Base-by-base conservation (phyloP, 2,329 filamentous ascomycete genomes). In the Rhynchosporium secalis region DNA sequence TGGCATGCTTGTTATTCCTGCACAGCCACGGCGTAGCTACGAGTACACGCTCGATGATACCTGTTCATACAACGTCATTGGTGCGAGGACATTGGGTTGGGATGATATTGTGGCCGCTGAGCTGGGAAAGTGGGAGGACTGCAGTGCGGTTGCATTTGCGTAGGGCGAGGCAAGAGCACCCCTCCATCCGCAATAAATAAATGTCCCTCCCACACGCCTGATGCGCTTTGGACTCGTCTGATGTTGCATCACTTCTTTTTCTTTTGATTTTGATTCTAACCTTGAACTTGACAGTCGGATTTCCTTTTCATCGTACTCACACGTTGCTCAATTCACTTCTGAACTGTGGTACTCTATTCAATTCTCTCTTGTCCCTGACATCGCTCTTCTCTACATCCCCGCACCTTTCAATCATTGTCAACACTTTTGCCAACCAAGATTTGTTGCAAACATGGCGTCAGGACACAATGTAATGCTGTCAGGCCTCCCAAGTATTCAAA, bases 381-480 rank as follows among this genome's bases (percentile, higher is more conserved):
- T 45, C 46, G 26, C 47, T 49, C 46, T 64, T 57, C 43, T 15
- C 33, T 57, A 36, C 29, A 57, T 54, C 46, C 57, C 20, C 38
- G 29, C 56, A 40, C 55, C 33, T 48, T 58, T 33, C 26, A 41
- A 65, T 38, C 47, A 28, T 33, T 38, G 51, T 31, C 36, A 63
- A 28, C 33, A 28, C 51, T 41, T 41, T 10, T 54, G 51, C 51
- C 51, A 54, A 41, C 51, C 36, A 54, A 54, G 51, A 41, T 9
- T 15, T 33, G 40, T 54, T 20, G 51, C 51, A 41, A 54, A 4
- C 2, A 73, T 73, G 71, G 62, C 70, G 47, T 69, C 71, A 58
- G 71, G 71, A 62, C 70, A 70, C 63, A 71, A 73, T 69, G 71
- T 73, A 66, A 43, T 56, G 49, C 49, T 51, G 46, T n/a, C n/a